These are phyloP conservation scores for Leccinum subgranulosum DNA, from an alignment of 768 basidiomycete species.

Conservation along the genomic window DNA sequence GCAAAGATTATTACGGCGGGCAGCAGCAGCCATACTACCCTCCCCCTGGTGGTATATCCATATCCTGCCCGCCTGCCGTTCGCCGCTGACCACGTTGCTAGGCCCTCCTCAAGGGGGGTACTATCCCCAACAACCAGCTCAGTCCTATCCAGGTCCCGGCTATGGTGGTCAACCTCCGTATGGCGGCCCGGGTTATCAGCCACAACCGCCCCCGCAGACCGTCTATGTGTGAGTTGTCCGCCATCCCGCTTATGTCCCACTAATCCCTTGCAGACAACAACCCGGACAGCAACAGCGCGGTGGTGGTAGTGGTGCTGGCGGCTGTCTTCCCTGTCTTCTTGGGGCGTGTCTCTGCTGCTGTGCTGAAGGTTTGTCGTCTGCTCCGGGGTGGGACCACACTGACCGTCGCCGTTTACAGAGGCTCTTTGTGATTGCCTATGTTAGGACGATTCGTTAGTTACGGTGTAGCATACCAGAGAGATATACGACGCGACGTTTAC, in stretches of 20 bases:
- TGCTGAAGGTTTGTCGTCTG: slow-evolving; percentile 40
- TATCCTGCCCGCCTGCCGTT: background rate
- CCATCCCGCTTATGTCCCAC: background rate
- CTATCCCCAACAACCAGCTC: slow-evolving; percentile 72
- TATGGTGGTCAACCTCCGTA: slow-evolving; percentile 31
- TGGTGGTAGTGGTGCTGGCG: slow-evolving; percentile 28
- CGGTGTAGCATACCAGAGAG: slow-evolving; percentile 17
- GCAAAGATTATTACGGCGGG: slow-evolving; percentile 67
- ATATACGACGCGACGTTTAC: slow-evolving; percentile 9
- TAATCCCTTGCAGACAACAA: slow-evolving; percentile 38
- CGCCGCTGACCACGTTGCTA: slow-evolving; percentile 40
- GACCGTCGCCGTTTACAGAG: slow-evolving; percentile 42
- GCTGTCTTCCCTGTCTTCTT: slow-evolving; percentile 48
- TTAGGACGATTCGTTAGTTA: slow-evolving; percentile 17
- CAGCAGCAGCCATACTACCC: slow-evolving; percentile 55
- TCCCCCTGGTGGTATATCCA: slow-evolving; percentile 43
- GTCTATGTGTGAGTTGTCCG: slow-evolving; percentile 66
- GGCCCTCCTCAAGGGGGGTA: slow-evolving; percentile 55
- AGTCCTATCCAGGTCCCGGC: slow-evolving; percentile 58
- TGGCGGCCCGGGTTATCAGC: slow-evolving; percentile 39
- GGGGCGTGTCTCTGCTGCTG: slow-evolving; percentile 50
- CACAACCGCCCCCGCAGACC: slow-evolving; percentile 74
- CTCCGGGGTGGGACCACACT: slow-evolving; percentile 23
- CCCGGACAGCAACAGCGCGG: slow-evolving; percentile 34
- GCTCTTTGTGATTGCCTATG: slow-evolving; percentile 70